These are phyloP conservation scores for Pezicula neosporulosa DNA, from an alignment of 2,329 filamentous ascomycete genomes.

Conservation along the genomic window DNA sequence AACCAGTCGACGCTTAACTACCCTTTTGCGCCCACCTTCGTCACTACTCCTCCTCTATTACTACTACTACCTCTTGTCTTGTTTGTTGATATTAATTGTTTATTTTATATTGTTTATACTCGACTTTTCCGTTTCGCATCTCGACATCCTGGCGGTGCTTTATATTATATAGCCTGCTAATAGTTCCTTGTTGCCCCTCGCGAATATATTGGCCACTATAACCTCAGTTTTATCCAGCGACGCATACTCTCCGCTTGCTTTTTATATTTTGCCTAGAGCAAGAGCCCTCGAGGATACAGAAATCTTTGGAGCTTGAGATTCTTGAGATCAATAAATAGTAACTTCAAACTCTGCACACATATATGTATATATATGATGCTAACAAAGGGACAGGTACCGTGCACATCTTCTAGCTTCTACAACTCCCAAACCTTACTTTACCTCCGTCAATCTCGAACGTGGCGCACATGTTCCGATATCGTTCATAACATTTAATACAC, in stretches of 20 bases:
- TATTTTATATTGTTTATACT: not conserved
- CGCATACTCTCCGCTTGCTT: constrained; percentile 2
- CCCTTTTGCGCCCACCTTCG: constrained; percentile 2
- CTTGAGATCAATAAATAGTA: not conserved
- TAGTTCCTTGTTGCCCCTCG: constrained; percentile 11
- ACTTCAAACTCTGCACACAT: not conserved
- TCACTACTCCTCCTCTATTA: constrained; percentile 6
- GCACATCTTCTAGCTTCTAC: not conserved
- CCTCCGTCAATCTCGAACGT: not conserved
- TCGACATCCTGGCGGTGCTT: constrained; percentile 23
- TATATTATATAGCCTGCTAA: constrained; percentile 7
- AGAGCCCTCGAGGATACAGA: constrained; percentile 21
- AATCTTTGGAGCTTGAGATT: constrained; percentile 6
- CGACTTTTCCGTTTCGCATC: constrained; percentile 1
- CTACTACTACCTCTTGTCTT: constrained; percentile 5
- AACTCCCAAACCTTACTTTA: too few species aligned
- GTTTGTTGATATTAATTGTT: not conserved
- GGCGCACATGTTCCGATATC: constrained; percentile 3
- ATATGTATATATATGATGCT: too few species aligned
- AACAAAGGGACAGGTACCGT: too few species aligned
- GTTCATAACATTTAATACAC: constrained; percentile 22
- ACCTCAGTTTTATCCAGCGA: constrained; percentile 10
- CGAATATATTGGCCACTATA: constrained; percentile 17
- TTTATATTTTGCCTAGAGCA: constrained; percentile 13
- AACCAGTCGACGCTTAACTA: not conserved